These are phyloP conservation scores for Globisporangium camurandrum DNA, from an alignment of 352 stramenopile genomes.

Conservation along the genomic window DNA sequence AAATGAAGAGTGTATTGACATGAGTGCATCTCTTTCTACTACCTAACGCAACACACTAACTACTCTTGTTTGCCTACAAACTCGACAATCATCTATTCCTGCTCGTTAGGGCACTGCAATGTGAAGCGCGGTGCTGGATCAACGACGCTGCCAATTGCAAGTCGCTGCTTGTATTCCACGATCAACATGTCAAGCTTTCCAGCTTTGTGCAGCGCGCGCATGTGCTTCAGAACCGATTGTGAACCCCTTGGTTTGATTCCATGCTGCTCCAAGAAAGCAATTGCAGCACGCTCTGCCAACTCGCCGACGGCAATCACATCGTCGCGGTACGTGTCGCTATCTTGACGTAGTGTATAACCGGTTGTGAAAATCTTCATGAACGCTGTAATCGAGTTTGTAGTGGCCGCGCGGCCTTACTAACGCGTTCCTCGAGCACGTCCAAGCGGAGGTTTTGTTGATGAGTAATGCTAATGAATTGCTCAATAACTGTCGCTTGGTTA, in stretches of 20 bases:
- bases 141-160: too few species aligned
- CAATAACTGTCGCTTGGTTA: constrained; percentile 4
- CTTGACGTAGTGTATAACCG: neutral
- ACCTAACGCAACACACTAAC: too few species aligned
- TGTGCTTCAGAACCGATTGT: constrained; percentile 4
- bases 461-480: neutral
- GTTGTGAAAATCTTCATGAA: neutral
- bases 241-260: neutral
- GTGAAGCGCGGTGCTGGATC: too few species aligned
- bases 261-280: neutral
- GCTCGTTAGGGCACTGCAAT: too few species aligned
- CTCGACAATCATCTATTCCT: too few species aligned
- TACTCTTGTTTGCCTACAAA: too few species aligned
- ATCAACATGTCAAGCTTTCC: neutral
- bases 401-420: neutral
- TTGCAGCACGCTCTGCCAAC: neutral
- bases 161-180: constrained; percentile 1
- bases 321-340: constrained; percentile 3
- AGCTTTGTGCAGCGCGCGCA: constrained; percentile 1
- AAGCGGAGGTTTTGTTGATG: constrained; percentile 1
- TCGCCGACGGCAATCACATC: neutral
- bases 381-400: neutral
- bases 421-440: constrained; percentile 1
- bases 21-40: too few species aligned
- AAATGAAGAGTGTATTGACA: too few species aligned